Evolutionary conservation across 129 eudicot genomes (phyloP).

Genomic region (Tanacetum coccineum): DNA sequence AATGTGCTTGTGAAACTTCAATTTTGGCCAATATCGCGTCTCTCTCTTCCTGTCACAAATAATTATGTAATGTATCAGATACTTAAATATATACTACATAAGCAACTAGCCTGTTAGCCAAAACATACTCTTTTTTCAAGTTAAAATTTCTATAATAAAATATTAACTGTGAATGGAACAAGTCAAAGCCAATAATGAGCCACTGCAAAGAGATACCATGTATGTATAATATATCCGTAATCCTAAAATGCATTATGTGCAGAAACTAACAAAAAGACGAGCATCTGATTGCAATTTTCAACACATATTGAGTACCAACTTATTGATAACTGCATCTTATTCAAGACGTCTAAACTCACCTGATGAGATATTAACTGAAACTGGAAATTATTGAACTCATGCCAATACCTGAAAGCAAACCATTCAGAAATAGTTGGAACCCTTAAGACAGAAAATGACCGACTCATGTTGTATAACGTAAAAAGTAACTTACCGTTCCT

Average conservation of each 20-base stretch:
- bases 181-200: slow-evolving; percentile 14
- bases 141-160: not conserved
- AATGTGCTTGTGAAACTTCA: slow-evolving; percentile 96
- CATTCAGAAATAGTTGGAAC: slow-evolving; percentile 6
- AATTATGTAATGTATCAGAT: slow-evolving; percentile 9
- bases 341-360: slow-evolving; percentile 33
- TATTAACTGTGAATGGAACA: not conserved
- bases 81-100: not conserved
- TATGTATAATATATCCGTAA: not conserved
- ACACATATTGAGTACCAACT: not conserved
- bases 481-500: slow-evolving; percentile 61
- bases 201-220: slow-evolving; percentile 7
- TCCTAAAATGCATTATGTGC: slow-evolving; percentile 4
- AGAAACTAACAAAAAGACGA: slow-evolving; percentile 5
- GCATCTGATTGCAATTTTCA: slow-evolving; percentile 12
- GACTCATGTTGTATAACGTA: not conserved
- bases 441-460: slow-evolving; percentile 10
- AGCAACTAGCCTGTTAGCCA: not conserved
- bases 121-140: not conserved
- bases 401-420: slow-evolving; percentile 80
- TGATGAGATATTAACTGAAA: slow-evolving; percentile 89
- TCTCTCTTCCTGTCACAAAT: slow-evolving; percentile 3
- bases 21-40: slow-evolving; percentile 39
- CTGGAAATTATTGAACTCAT: slow-evolving; percentile 91
- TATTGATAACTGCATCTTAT: too few species aligned